phyloP scores from a whole-genome alignment of 192 early-diverging fungal genomes.

The Paraglomus occultum region DNA sequence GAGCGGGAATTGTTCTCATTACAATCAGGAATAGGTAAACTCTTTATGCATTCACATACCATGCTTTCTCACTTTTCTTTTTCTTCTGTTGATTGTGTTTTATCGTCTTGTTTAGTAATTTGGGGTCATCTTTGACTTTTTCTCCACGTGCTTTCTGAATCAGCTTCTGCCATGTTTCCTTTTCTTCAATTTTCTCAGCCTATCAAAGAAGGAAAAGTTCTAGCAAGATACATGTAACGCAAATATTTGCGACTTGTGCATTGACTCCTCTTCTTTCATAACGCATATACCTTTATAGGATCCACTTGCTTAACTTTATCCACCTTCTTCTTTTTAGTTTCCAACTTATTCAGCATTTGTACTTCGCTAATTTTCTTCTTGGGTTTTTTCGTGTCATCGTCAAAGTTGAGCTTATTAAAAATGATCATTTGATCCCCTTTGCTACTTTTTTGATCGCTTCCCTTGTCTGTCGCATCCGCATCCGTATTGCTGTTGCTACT shows the following conservation, averaged over 20 bases:
- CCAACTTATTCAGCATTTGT: constrained; percentile 63
- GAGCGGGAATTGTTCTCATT: neutral
- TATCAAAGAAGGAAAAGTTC: constrained; percentile 4
- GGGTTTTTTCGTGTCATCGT: constrained; percentile 61
- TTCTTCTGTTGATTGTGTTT: constrained; percentile 82
- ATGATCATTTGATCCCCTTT: constrained; percentile 59
- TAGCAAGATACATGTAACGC: no score
- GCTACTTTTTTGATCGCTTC: constrained; percentile 59
- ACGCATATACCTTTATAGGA: constrained; percentile 51
- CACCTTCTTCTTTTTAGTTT: constrained; percentile 74
- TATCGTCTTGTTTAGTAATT: constrained; percentile 87
- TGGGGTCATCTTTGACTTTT: constrained; percentile 90
- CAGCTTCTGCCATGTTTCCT: constrained; percentile 79
- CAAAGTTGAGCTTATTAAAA: constrained; percentile 71
- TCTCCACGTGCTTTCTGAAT: constrained; percentile 80
- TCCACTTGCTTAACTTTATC: constrained; percentile 64
- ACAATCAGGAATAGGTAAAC: neutral
- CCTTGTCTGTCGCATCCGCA: constrained; percentile 32
- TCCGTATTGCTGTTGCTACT: constrained; percentile 50
- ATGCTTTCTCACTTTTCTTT: constrained; percentile 79
- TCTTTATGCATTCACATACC: constrained; percentile 42
- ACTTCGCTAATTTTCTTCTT: constrained; percentile 62
- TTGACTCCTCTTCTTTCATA: neutral
- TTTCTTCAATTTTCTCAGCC: constrained; percentile 69
- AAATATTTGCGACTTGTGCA: no score